Conservation (phyloP, 2,329 filamentous ascomycete genomes). For the Microcyclosporella mali region DNA sequence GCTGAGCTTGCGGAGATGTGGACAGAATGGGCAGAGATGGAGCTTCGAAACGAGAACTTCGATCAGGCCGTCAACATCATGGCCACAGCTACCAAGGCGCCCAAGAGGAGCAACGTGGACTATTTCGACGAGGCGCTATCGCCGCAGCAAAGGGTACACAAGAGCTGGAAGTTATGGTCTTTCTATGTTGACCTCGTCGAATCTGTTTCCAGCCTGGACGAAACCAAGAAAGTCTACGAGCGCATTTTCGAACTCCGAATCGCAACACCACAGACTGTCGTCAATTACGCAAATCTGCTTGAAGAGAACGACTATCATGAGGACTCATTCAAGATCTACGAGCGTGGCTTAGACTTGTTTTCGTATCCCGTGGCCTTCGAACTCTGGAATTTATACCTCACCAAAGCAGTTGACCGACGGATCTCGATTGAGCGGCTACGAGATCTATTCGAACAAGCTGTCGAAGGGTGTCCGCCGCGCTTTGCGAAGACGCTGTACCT, state of each 20-base stretch:
- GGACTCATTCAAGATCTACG: slow-evolving; percentile 95
- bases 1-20: slow-evolving; percentile 94
- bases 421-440: slow-evolving; percentile 90
- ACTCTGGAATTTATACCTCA: slow-evolving; percentile 96
- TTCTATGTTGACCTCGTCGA: slow-evolving; percentile 98
- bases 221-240: slow-evolving; percentile 92
- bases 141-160: slow-evolving; percentile 93
- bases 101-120: slow-evolving; percentile 95
- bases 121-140: slow-evolving; percentile 95
- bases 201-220: slow-evolving; percentile 82
- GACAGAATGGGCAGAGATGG: slow-evolving; percentile 99
- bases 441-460: slow-evolving; percentile 93
- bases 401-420: slow-evolving; percentile 92
- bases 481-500: slow-evolving; percentile 95
- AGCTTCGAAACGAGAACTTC: slow-evolving; percentile 91
- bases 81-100: slow-evolving; percentile 94
- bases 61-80: slow-evolving; percentile 92
- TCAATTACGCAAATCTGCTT: slow-evolving; percentile 93
- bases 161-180: slow-evolving; percentile 99
- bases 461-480: slow-evolving; percentile 88
- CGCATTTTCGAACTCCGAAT: slow-evolving; percentile 97
- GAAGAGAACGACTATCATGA: slow-evolving; percentile 95
- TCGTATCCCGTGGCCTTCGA: slow-evolving; percentile 97
- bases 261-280: slow-evolving; percentile 93
- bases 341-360: slow-evolving; percentile 94